Conservation (phyloP, 345 rosid genomes). For the Hirschfeldia incana region DNA sequence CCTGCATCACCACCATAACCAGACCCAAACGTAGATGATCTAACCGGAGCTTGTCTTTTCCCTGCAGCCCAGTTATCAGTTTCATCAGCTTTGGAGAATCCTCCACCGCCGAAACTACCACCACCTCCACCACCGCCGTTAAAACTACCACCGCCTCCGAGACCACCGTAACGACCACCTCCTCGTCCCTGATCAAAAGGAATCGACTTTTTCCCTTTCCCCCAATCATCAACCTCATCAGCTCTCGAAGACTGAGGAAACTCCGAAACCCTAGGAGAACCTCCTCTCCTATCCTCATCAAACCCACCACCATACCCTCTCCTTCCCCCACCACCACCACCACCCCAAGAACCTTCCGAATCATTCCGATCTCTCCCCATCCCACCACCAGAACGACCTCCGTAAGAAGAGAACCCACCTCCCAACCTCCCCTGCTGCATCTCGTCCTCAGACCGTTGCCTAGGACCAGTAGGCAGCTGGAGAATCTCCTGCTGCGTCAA, state of each 20-base stretch:
- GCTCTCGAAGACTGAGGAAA: conserved; percentile 79
- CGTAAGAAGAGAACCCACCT: conserved; percentile 77
- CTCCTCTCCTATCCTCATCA: conserved; percentile 74
- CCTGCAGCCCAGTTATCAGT: conserved; percentile 75
- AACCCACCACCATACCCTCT: conserved; percentile 80
- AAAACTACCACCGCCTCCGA: conserved; percentile 29
- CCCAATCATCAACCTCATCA: conserved; percentile 94
- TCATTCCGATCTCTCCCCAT: conserved; percentile 53
- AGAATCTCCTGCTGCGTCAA: conserved; percentile 82
- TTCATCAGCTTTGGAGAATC: conserved; percentile 77
- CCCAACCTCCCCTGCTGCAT: conserved; percentile 76
- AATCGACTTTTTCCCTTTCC: conserved; percentile 53
- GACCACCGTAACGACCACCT: conserved; percentile 50
- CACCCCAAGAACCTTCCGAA: conserved; percentile 56
- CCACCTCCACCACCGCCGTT: conserved; percentile 4
- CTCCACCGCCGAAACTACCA: conserved; percentile 14
- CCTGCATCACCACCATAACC: conserved; percentile 65
- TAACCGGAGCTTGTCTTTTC: conserved; percentile 49
- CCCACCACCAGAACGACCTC: conserved; percentile 50
- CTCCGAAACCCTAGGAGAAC: conserved; percentile 76
- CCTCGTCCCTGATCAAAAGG: conserved; percentile 57
- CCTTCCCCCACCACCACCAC: conserved; percentile 40
- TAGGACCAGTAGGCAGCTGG: conserved; percentile 85
- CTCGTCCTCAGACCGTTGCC: conserved; percentile 81
- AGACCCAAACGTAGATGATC: conserved; percentile 65